phyloP scores from a whole-genome alignment of 345 rosid genomes.

The Cardamine occulta region DNA sequence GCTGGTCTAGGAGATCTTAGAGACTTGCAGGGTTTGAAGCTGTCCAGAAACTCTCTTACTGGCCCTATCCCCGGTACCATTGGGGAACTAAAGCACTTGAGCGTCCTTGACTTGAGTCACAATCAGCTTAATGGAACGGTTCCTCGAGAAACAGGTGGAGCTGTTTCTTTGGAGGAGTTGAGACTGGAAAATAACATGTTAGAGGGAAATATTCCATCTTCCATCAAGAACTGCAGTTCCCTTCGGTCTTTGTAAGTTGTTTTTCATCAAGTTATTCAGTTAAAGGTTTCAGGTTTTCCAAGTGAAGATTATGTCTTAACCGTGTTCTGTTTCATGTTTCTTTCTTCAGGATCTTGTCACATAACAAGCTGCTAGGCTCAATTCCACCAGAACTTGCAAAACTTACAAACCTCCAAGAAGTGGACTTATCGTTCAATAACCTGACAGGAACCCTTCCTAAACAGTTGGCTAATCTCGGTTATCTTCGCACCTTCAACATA shows the following conservation, averaged over 20 bases:
- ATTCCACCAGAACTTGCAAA: slow-evolving; percentile 68
- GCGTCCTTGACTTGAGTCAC: slow-evolving; percentile 71
- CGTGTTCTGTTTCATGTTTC: slow-evolving; percentile 21
- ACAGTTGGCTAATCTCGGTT: slow-evolving; percentile 78
- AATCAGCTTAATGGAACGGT: slow-evolving; percentile 72
- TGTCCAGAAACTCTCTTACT: slow-evolving; percentile 63
- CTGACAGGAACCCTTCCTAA: slow-evolving; percentile 73
- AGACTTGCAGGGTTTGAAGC: slow-evolving; percentile 61
- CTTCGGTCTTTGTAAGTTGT: slow-evolving; percentile 70
- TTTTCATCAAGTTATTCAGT: slow-evolving; percentile 19
- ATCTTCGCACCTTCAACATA: slow-evolving; percentile 73
- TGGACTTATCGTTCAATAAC: slow-evolving; percentile 71
- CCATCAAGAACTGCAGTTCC: slow-evolving; percentile 62
- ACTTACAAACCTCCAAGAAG: slow-evolving; percentile 60
- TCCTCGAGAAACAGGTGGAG: slow-evolving; percentile 73
- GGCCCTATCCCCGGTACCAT: slow-evolving; percentile 62
- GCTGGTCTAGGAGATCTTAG: slow-evolving; percentile 52
- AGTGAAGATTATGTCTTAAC: slow-evolving; percentile 33
- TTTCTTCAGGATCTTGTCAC: slow-evolving; percentile 62
- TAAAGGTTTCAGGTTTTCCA: slow-evolving; percentile 48
- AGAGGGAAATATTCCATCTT: slow-evolving; percentile 65
- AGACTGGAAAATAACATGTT: slow-evolving; percentile 65
- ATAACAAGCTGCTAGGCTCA: slow-evolving; percentile 64
- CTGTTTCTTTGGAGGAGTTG: slow-evolving; percentile 67
- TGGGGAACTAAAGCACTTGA: slow-evolving; percentile 62